Evolutionary conservation across 1,284 basidiomycete species (phyloP).

Genomic region (Ceratobasidium theobromae): DNA sequence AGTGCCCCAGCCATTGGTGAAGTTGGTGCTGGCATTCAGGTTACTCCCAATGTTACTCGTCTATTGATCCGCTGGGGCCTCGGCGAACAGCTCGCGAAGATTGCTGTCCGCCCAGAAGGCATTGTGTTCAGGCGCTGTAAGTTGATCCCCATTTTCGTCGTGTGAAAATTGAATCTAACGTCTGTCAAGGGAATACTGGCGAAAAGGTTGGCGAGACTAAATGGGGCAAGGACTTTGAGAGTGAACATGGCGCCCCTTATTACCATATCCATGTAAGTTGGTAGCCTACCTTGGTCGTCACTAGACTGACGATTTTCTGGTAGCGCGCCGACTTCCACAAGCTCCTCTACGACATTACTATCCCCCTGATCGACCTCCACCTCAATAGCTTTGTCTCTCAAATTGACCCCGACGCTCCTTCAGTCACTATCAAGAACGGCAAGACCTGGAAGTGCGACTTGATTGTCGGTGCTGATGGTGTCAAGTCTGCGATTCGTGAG

Average conservation of each 20-base stretch:
- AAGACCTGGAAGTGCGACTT: conserved; percentile 50
- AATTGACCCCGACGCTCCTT: conserved; percentile 47
- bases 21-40: conserved; percentile 56
- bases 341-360: conserved; percentile 53
- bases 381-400: conserved; percentile 49
- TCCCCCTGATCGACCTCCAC: conserved; percentile 49
- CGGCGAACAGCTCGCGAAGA: conserved; percentile 46
- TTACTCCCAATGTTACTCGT: conserved; percentile 52
- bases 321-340: conserved; percentile 58
- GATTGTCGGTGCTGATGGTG: conserved; percentile 58
- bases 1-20: conserved; percentile 49
- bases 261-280: conserved; percentile 50
- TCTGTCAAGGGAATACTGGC: conserved; percentile 48
- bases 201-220: conserved; percentile 51
- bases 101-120: conserved; percentile 49
- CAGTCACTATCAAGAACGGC: conserved; percentile 48
- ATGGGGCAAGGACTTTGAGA: conserved; percentile 48
- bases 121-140: conserved; percentile 53
- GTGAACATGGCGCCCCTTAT: conserved; percentile 53
- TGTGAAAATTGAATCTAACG: too few species aligned
- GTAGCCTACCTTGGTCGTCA: background rate
- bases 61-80: conserved; percentile 58
- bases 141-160: conserved; percentile 33
- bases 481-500: conserved; percentile 54
- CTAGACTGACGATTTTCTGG: background rate